These are phyloP conservation scores for Leccinum boreale DNA, from an alignment of 768 basidiomycete species.

Conservation along the genomic window DNA sequence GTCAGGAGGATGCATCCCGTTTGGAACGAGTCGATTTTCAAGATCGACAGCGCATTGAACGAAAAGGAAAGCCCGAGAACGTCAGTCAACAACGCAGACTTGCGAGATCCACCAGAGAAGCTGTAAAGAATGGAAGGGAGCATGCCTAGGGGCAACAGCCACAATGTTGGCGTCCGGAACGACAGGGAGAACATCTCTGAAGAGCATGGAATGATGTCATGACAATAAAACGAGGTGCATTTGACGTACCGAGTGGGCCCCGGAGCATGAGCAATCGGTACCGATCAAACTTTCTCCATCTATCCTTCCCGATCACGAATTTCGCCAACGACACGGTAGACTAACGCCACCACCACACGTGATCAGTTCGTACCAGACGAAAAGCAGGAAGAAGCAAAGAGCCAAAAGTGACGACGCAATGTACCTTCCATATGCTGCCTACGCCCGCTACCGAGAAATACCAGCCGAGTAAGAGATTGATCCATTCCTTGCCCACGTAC, in stretches of 20 bases:
- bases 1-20: conserved; percentile 81
- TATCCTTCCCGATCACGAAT: conserved; percentile 44
- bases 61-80: conserved; percentile 74
- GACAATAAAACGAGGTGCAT: background rate
- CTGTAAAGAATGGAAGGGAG: conserved; percentile 66
- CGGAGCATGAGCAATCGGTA: conserved; percentile 43
- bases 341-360: conserved; percentile 29
- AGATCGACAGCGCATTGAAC: conserved; percentile 71
- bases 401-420: background rate
- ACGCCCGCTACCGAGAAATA: conserved; percentile 68
- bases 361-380: background rate
- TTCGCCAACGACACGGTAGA: conserved; percentile 49
- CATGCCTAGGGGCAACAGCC: conserved; percentile 56
- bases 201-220: conserved; percentile 10
- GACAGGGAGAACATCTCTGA: conserved; percentile 41
- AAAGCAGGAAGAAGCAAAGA: background rate
- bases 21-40: conserved; percentile 85
- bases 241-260: conserved; percentile 41
- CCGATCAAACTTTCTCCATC: conserved; percentile 58
- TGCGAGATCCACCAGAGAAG: conserved; percentile 40
- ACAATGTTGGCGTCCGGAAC: conserved; percentile 54
- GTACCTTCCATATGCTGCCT: conserved; percentile 64
- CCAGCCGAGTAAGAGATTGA: conserved; percentile 77
- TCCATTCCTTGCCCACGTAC: conserved; percentile 76
- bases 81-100: conserved; percentile 75